These are phyloP conservation scores for Coniochaeta pulveracea DNA, from an alignment of 2,329 filamentous ascomycete genomes.

Conservation along the genomic window DNA sequence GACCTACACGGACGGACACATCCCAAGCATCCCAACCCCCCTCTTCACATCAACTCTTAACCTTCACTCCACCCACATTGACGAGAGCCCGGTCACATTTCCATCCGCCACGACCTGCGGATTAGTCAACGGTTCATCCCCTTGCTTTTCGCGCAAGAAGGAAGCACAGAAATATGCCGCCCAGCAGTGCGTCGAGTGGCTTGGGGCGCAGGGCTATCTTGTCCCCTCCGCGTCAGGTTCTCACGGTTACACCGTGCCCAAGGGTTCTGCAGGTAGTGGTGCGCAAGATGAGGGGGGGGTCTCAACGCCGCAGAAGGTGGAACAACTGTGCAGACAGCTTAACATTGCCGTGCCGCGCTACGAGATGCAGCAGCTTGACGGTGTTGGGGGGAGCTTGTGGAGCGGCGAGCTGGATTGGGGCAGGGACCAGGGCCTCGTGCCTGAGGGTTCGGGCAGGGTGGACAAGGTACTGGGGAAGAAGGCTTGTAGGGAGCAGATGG, in stretches of 20 bases:
- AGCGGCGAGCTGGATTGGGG: constrained; percentile 23
- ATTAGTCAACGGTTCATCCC: constrained; percentile 12
- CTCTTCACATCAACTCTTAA: constrained; percentile 9
- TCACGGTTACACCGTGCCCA: constrained; percentile 5
- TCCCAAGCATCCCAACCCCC: constrained; percentile 4
- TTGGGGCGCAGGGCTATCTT: constrained; percentile 20
- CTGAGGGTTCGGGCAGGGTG: constrained; percentile 21
- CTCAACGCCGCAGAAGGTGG: constrained; percentile 15
- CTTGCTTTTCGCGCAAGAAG: constrained; percentile 35
- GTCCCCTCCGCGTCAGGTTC: constrained; percentile 9
- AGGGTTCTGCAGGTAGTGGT: background rate
- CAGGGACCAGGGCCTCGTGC: constrained; percentile 15
- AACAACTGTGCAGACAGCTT: constrained; percentile 20
- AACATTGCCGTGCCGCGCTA: constrained; percentile 23
- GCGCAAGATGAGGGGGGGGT: constrained; percentile 7
- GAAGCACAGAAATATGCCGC: constrained; percentile 43
- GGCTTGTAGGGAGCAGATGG: constrained; percentile 25
- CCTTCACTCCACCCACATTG: constrained; percentile 16
- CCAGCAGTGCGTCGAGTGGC: constrained; percentile 31
- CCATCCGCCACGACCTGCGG: constrained; percentile 17
- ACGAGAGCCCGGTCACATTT: constrained; percentile 12
- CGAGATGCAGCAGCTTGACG: constrained; percentile 12
- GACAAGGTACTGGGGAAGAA: constrained; percentile 20
- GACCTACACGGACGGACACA: constrained; percentile 7
- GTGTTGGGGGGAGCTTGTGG: constrained; percentile 17